Conservation (phyloP, 441 rosid genomes). For the Macaranga tanarius region DNA sequence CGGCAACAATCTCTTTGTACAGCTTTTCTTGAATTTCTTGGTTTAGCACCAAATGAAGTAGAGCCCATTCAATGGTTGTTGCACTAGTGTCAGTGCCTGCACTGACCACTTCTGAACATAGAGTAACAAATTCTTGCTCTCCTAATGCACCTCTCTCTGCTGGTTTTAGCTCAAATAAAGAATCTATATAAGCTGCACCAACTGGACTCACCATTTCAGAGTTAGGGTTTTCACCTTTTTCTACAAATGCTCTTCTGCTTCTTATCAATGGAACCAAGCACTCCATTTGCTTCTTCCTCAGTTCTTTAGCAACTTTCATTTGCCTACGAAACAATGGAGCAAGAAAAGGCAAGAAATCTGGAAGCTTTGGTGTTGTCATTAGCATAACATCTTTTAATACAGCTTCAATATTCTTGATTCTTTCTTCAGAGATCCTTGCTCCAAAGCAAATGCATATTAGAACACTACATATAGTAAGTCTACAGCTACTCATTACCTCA, state of each 20-base stretch:
- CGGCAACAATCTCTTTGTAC: conserved; percentile 53
- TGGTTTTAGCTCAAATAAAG: conserved; percentile 52
- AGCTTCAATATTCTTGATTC: conserved; percentile 58
- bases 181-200: conserved; percentile 88
- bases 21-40: conserved; percentile 64
- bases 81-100: conserved; percentile 96
- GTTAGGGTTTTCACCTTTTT: conserved; percentile 37
- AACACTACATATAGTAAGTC: conserved; percentile 70
- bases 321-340: conserved; percentile 62
- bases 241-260: conserved; percentile 56
- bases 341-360: conserved; percentile 74
- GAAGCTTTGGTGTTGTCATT: conserved; percentile 63
- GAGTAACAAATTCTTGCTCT: conserved; percentile 73
- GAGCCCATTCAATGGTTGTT: conserved; percentile 79
- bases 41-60: conserved; percentile 59
- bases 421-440: conserved; percentile 65
- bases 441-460: conserved; percentile 87
- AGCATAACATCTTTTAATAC: conserved; percentile 79
- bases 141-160: conserved; percentile 42
- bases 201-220: conserved; percentile 82
- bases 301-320: conserved; percentile 52
- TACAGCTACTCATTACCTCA: conserved; percentile 72
- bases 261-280: conserved; percentile 70
- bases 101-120: conserved; percentile 75
- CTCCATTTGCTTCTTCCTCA: conserved; percentile 70